Percentiles rank a stretch among this genome's conserved stretches.
Conservation (phyloP, 2,329 filamentous ascomycete genomes). For the Botrytis medusae region DNA sequence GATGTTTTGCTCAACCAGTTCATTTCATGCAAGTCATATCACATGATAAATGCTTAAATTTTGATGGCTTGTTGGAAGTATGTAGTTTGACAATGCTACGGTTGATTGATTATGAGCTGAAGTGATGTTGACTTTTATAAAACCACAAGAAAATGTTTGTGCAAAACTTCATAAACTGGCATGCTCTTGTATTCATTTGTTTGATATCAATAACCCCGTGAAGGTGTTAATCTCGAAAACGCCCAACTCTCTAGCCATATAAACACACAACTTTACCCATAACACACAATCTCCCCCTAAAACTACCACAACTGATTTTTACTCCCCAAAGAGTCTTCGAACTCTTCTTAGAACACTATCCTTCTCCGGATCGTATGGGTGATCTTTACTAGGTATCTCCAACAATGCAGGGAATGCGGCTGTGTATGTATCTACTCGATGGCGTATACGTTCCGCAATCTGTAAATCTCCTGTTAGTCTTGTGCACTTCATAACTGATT, state of each 20-base stretch:
- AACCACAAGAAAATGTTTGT: no score
- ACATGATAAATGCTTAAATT: neutral
- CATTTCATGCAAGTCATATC: neutral
- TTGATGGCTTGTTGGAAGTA: neutral
- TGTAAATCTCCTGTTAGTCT: constrained; percentile 43
- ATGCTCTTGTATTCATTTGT: constrained; percentile 27
- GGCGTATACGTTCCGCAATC: constrained; percentile 92
- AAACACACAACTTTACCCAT: constrained; percentile 20
- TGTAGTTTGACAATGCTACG: neutral
- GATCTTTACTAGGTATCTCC: constrained; percentile 98
- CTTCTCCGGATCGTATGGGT: constrained; percentile 98
- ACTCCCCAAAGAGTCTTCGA: constrained; percentile 69
- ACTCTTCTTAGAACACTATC: constrained; percentile 95
- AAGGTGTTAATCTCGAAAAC: constrained; percentile 20
- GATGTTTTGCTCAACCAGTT: neutral
- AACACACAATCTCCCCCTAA: constrained; percentile 1
- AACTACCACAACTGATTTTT: constrained; percentile 37
- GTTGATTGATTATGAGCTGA: neutral
- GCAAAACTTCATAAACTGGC: neutral
- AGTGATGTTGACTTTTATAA: neutral
- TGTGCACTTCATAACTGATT: neutral
- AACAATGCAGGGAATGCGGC: constrained; percentile 94
- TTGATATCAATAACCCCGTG: constrained; percentile 16
- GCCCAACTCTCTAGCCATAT: constrained; percentile 20
- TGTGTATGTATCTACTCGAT: constrained; percentile 86